Evolutionary conservation across 129 eudicot species (phyloP).

Genomic region (Dittrichia graveolens): DNA sequence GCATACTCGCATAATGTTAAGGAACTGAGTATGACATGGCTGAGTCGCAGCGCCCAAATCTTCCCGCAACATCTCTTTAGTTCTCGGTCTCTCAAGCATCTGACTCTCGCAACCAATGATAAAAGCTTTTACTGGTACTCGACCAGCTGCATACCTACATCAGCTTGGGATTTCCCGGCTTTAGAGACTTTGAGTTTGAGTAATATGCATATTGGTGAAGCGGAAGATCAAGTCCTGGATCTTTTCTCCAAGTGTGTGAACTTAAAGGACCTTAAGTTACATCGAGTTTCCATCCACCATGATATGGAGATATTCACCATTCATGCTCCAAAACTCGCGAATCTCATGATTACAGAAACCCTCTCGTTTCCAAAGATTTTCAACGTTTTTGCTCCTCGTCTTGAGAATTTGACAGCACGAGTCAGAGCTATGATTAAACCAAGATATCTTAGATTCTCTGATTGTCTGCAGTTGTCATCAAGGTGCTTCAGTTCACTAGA

Average conservation of each 20-base stretch:
- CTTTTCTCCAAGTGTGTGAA: constrained; percentile 33
- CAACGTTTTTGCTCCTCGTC: constrained; percentile 23
- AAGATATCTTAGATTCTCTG: neutral
- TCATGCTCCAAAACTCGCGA: neutral
- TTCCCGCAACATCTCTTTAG: constrained; percentile 4
- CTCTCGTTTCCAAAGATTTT: neutral
- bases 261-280: constrained; percentile 17
- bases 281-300: neutral
- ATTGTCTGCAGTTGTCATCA: neutral
- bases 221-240: neutral
- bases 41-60: too few relatives aligned
- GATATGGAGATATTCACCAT: neutral
- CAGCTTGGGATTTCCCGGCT: constrained; percentile 25
- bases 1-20: constrained; percentile 19
- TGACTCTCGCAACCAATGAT: constrained; percentile 3
- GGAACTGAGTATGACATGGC: neutral
- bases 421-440: neutral
- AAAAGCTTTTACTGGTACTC: neutral
- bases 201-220: neutral
- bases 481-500: neutral
- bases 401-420: constrained; percentile 11
- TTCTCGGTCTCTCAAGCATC: constrained; percentile 17
- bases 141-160: neutral
- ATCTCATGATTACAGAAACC: constrained; percentile 17
- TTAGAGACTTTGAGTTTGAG: constrained; percentile 23